Conservation (phyloP, 2,329 filamentous ascomycete genomes). For the Colletotrichum salicis region DNA sequence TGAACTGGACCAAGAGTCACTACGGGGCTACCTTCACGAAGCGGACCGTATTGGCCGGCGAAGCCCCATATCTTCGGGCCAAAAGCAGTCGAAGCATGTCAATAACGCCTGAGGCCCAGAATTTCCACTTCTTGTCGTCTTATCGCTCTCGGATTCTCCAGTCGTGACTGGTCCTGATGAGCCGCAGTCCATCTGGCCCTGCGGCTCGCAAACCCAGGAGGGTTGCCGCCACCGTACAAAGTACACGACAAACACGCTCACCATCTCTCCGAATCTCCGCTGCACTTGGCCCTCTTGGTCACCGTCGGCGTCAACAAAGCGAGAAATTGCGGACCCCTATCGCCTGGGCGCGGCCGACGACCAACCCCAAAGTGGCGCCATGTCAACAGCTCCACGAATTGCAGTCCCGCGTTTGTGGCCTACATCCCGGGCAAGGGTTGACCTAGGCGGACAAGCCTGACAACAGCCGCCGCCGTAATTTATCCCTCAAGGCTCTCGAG, state of each 20-base stretch:
- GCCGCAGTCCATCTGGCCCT: neutral
- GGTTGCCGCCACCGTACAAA: neutral
- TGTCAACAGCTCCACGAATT: constrained; percentile 22
- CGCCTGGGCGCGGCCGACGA: constrained; percentile 20
- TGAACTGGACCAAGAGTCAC: neutral
- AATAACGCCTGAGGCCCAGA: neutral
- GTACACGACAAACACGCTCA: neutral
- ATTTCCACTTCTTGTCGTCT: constrained; percentile 8
- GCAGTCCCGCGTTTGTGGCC: constrained; percentile 14
- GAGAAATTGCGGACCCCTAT: constrained; percentile 2
- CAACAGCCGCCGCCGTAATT: constrained; percentile 32
- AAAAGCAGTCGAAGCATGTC: neutral
- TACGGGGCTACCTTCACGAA: neutral
- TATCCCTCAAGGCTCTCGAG: neutral
- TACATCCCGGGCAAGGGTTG: neutral
- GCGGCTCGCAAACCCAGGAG: neutral
- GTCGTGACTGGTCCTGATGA: neutral
- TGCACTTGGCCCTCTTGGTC: constrained; percentile 22
- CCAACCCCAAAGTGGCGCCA: constrained; percentile 21
- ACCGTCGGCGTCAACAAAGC: constrained; percentile 33
- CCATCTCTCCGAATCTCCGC: constrained; percentile 24
- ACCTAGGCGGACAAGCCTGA: constrained; percentile 12
- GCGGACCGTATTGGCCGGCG: constrained; percentile 11
- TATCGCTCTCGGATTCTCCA: neutral
- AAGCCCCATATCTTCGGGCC: neutral